Evolutionary conservation across 306 rosid genomes (phyloP).

Genomic region (Fagus crenata): DNA sequence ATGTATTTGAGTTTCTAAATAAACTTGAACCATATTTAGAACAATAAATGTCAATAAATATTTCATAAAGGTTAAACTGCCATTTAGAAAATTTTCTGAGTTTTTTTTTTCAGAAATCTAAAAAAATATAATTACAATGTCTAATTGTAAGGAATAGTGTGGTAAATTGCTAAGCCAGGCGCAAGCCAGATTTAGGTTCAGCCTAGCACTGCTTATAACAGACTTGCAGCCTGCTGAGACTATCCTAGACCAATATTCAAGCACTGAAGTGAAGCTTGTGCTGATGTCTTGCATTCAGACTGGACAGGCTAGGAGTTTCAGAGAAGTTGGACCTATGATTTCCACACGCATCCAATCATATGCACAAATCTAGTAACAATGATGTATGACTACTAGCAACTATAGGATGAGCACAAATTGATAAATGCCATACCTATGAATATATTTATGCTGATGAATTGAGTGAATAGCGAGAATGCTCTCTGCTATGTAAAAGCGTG

Average conservation of each 20-base stretch:
- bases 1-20: too few relatives aligned
- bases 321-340: background rate
- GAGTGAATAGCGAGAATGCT: slow-evolving; percentile 94
- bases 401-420: background rate
- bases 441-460: slow-evolving; percentile 92
- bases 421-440: slow-evolving; percentile 69
- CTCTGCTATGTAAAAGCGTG: slow-evolving; percentile 95
- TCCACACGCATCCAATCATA: background rate
- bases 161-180: background rate
- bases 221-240: background rate
- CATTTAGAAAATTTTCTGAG: background rate
- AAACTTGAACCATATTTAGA: too few relatives aligned
- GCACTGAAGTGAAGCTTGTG: background rate
- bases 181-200: background rate
- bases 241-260: slow-evolving; percentile 1
- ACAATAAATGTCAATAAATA: background rate
- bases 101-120: background rate
- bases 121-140: background rate
- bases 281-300: too few relatives aligned
- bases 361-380: background rate
- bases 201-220: background rate
- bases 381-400: background rate
- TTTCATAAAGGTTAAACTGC: background rate
- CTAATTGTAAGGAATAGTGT: background rate
- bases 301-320: background rate